Conservation (phyloP, 331 rosid species). For the Acacia concinna region DNA sequence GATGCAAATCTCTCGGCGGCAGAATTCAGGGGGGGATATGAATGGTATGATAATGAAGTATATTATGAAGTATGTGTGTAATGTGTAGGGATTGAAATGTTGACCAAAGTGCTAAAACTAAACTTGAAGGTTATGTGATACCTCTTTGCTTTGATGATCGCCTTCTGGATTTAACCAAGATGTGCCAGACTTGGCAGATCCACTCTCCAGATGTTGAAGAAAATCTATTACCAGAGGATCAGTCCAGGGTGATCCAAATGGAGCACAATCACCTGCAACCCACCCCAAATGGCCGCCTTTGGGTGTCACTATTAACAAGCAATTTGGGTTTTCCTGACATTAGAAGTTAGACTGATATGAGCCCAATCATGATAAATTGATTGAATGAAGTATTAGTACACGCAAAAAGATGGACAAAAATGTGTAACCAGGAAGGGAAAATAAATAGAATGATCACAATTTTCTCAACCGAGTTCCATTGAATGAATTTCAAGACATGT, state of each 20-base stretch:
- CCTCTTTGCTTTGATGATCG: constrained; percentile 18
- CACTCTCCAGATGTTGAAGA: constrained; percentile 67
- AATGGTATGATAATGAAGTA: constrained; percentile 2
- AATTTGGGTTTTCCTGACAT: constrained; percentile 77
- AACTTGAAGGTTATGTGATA: constrained; percentile 36
- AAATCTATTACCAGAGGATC: constrained; percentile 80
- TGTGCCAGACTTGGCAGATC: constrained; percentile 27
- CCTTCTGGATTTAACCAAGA: constrained; percentile 25
- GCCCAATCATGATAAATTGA: neutral
- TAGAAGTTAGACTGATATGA: constrained; percentile 21
- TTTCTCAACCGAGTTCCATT: constrained; percentile 1
- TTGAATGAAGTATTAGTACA: neutral
- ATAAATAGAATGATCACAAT: neutral
- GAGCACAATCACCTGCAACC: constrained; percentile 90
- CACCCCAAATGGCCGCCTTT: constrained; percentile 95
- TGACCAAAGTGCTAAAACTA: constrained; percentile 21
- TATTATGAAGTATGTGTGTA: neutral
- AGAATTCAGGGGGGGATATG: neutral
- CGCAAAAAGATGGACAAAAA: neutral
- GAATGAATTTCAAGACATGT: neutral
- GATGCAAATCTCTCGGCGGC: neutral
- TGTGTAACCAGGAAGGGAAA: neutral
- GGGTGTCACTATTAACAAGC: constrained; percentile 86
- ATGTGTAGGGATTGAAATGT: constrained; percentile 1
- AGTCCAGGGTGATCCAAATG: constrained; percentile 88